Conservation (phyloP, 805 yeast genomes). For the Schizosaccharomyces lindneri region DNA sequence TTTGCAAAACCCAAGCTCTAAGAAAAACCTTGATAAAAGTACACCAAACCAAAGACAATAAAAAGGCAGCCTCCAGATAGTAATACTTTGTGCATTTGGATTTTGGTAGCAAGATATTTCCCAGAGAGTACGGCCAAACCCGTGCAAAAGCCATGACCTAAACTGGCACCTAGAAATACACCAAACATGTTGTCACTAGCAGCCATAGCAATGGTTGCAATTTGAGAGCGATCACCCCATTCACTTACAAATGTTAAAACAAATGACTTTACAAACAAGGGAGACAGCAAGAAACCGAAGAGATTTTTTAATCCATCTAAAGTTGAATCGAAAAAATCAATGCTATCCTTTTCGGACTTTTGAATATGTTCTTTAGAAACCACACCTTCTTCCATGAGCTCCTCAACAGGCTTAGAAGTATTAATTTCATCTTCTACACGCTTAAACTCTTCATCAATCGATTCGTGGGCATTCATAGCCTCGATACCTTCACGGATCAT, state of each 20-base stretch:
- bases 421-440: conserved; percentile 91
- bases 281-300: conserved; percentile 45
- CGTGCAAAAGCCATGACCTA: conserved; percentile 78
- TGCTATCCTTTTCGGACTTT: conserved; percentile 1
- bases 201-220: conserved; percentile 95
- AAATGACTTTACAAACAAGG: conserved; percentile 82
- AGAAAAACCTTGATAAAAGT: conserved; percentile 33
- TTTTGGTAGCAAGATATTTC: conserved; percentile 61
- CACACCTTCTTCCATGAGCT: conserved; percentile 3
- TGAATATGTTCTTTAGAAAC: neutral
- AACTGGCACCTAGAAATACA: conserved; percentile 66
- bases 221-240: conserved; percentile 97
- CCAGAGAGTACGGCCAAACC: conserved; percentile 87
- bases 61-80: conserved; percentile 77
- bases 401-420: conserved; percentile 18
- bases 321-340: too few relatives aligned
- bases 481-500: conserved; percentile 56
- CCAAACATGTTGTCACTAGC: conserved; percentile 83
- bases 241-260: conserved; percentile 91
- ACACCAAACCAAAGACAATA: conserved; percentile 55
- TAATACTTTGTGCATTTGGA: conserved; percentile 78
- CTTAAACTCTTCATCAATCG: conserved; percentile 85
- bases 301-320: conserved; percentile 25
- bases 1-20: neutral
- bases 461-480: conserved; percentile 50